Evolutionary conservation across 2,329 filamentous ascomycete species (phyloP).

Genomic region (Stachybotrys chlorohalonatus): DNA sequence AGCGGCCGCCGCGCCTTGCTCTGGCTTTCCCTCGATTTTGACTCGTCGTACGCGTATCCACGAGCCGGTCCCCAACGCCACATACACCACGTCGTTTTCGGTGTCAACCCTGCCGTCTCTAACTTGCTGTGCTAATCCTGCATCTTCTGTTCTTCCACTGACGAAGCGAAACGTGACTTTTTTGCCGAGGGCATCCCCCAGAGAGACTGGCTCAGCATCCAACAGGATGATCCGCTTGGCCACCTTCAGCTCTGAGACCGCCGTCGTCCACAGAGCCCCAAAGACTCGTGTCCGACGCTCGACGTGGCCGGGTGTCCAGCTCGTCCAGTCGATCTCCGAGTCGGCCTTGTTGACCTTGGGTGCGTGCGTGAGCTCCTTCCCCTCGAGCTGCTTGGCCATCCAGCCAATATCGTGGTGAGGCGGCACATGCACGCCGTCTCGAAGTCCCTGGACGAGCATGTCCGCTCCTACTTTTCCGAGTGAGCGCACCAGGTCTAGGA

Average conservation of each 20-base stretch:
- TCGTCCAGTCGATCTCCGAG: constrained; percentile 49
- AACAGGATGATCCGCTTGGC: constrained; percentile 30
- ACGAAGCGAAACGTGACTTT: constrained; percentile 9
- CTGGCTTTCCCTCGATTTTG: constrained; percentile 23
- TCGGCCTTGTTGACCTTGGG: constrained; percentile 64
- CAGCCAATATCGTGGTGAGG: constrained; percentile 36
- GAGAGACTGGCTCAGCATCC: constrained; percentile 15
- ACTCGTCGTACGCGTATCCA: constrained; percentile 18
- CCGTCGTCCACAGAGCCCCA: constrained; percentile 55
- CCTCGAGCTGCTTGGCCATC: constrained; percentile 12
- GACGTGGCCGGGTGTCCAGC: constrained; percentile 46
- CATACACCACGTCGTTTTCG: constrained; percentile 7
- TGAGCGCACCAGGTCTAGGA: constrained; percentile 27
- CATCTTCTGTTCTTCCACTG: neutral
- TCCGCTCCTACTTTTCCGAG: constrained; percentile 58
- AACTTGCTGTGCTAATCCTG: neutral
- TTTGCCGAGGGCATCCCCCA: constrained; percentile 1
- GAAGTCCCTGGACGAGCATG: constrained; percentile 61
- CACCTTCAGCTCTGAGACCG: constrained; percentile 13
- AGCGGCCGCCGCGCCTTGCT: constrained; percentile 14
- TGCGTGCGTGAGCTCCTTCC: constrained; percentile 39
- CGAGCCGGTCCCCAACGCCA: constrained; percentile 10
- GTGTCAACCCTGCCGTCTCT: constrained; percentile 2
- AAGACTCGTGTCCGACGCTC: constrained; percentile 48
- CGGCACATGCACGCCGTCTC: constrained; percentile 53